Evolutionary conservation across 805 yeast species (phyloP).

Genomic region (Zygosaccharomyces kombuchaensis): DNA sequence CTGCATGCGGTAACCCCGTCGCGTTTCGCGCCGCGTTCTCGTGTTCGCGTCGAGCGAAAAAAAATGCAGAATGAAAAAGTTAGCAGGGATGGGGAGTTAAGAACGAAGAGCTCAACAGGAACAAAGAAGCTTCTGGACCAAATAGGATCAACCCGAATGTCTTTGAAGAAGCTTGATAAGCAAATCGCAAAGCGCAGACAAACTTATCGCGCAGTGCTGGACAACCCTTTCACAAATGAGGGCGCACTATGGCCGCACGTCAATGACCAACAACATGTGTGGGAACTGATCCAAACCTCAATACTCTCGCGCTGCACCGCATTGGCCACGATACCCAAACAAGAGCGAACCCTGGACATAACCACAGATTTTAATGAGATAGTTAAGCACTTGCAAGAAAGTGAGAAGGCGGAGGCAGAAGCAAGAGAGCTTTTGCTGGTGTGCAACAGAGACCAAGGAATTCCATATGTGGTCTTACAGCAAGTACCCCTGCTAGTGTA

Average conservation of each 20-base stretch:
- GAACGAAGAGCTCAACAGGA: neutral
- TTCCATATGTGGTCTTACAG: slow-evolving; percentile 47
- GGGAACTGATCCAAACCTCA: slow-evolving; percentile 37
- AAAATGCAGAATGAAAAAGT: neutral
- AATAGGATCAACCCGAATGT: slow-evolving; percentile 17
- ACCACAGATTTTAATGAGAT: slow-evolving; percentile 46
- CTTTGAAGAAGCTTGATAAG: slow-evolving; percentile 47
- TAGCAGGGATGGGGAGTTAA: neutral
- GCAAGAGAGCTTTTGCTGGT: slow-evolving; percentile 43
- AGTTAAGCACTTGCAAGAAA: slow-evolving; percentile 36
- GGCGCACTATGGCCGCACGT: slow-evolving; percentile 40
- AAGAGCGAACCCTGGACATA: slow-evolving; percentile 23
- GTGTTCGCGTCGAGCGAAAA: slow-evolving; percentile 8
- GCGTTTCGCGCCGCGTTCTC: slow-evolving; percentile 4
- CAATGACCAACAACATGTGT: slow-evolving; percentile 37
- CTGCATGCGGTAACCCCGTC: slow-evolving; percentile 5
- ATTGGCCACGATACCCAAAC: slow-evolving; percentile 20
- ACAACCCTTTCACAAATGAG: slow-evolving; percentile 56
- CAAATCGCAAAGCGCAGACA: slow-evolving; percentile 42
- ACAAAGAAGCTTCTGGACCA: neutral
- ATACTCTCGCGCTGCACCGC: slow-evolving; percentile 36
- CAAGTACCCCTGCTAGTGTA: slow-evolving; percentile 56
- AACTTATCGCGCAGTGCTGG: slow-evolving; percentile 60
- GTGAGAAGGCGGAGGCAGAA: slow-evolving; percentile 34
- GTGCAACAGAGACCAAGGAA: slow-evolving; percentile 48